Percentiles rank a stretch among this genome's conserved stretches.
phyloP scores from a whole-genome alignment of 1,284 basidiomycete species.

The Pascua guehoae region DNA sequence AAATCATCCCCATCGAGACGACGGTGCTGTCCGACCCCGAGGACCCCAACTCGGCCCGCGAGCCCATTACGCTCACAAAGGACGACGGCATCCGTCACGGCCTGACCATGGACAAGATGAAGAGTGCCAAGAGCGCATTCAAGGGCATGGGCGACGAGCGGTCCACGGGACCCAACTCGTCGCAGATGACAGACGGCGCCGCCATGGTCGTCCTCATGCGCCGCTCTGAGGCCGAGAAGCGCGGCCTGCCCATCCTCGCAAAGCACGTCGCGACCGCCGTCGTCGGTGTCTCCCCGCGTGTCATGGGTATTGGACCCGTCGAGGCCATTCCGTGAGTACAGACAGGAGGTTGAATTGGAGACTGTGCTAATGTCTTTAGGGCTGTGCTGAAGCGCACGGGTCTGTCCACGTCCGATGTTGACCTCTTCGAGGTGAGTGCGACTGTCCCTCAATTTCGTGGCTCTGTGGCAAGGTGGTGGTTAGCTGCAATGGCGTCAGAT shows the following conservation, averaged over 20 bases:
- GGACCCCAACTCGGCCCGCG: conserved; percentile 32
- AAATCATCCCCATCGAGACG: conserved; percentile 77
- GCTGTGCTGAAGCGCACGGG: conserved; percentile 61
- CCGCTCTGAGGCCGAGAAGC: conserved; percentile 73
- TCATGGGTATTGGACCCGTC: conserved; percentile 79
- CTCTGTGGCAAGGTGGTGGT: no score
- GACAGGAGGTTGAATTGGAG: no score
- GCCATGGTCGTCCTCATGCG: conserved; percentile 83
- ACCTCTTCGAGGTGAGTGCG: conserved; percentile 61
- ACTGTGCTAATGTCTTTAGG: no score
- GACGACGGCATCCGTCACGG: conserved; percentile 81
- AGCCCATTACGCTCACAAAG: conserved; percentile 59
- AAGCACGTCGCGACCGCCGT: conserved; percentile 74
- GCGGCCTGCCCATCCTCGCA: conserved; percentile 68
- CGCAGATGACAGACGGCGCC: conserved; percentile 81
- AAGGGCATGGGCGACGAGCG: conserved; percentile 76
- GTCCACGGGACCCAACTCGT: conserved; percentile 75
- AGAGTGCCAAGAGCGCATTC: conserved; percentile 73
- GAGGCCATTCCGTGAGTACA: conserved; percentile 60
- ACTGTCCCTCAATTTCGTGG: no score
- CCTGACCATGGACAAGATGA: conserved; percentile 66
- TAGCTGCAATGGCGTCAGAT: no score
- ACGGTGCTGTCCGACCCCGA: conserved; percentile 24
- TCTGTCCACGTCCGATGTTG: conserved; percentile 65
- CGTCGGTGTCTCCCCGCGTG: conserved; percentile 66